Conservation (phyloP, 805 yeast genomes). For the Phaffomyces antillensis region DNA sequence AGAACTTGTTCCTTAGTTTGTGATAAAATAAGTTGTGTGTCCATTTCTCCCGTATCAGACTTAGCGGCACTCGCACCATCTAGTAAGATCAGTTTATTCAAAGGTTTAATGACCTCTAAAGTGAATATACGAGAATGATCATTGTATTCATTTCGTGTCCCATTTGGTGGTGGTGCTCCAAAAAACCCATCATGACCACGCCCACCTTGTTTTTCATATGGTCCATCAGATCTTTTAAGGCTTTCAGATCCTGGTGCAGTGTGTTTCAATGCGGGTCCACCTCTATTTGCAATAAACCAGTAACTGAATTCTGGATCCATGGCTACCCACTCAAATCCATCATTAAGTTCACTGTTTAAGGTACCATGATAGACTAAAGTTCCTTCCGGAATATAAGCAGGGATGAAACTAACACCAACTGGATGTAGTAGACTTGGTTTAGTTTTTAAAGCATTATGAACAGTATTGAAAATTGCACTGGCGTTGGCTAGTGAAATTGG, state of each 20-base stretch:
- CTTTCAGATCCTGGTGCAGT: not conserved
- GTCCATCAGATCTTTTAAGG: not conserved
- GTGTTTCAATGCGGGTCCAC: slow-evolving; percentile 3
- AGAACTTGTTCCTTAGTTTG: slow-evolving; percentile 23
- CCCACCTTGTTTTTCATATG: not conserved
- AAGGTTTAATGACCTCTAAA: slow-evolving; percentile 39
- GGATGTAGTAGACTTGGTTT: slow-evolving; percentile 47
- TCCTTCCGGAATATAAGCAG: slow-evolving; percentile 55
- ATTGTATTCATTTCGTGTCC: not conserved
- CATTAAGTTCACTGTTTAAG: slow-evolving; percentile 33
- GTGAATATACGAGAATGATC: slow-evolving; percentile 30
- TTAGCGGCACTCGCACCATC: slow-evolving; percentile 71
- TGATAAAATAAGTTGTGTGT: slow-evolving; percentile 41
- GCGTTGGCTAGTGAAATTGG: slow-evolving; percentile 42
- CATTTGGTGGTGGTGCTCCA: not conserved
- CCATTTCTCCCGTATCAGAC: slow-evolving; percentile 52
- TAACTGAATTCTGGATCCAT: slow-evolving; percentile 57
- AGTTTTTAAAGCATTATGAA: slow-evolving; percentile 45
- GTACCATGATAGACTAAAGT: slow-evolving; percentile 53
- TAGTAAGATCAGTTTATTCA: slow-evolving; percentile 42
- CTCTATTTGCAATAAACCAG: slow-evolving; percentile 31
- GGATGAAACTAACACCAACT: slow-evolving; percentile 48
- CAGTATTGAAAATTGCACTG: slow-evolving; percentile 47
- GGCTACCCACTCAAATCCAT: slow-evolving; percentile 53
- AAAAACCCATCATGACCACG: too few species aligned